Percentiles rank a stretch among this genome's conserved stretches.
Evolutionary conservation across 2,329 filamentous ascomycete genomes (phyloP).

Genomic region (Aciculosporium take): DNA sequence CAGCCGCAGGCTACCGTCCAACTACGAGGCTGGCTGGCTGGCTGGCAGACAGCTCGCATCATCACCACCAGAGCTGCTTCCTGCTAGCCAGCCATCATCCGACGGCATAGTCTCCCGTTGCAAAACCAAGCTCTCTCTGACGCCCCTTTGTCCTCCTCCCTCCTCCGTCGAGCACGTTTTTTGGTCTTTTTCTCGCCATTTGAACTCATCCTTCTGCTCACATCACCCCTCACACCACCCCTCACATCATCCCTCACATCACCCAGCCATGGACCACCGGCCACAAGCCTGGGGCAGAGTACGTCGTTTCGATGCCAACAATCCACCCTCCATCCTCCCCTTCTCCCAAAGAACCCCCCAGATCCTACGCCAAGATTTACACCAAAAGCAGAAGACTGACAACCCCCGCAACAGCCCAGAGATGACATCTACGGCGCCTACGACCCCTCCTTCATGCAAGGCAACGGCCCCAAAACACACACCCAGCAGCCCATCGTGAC

Average conservation of each 20-base stretch:
- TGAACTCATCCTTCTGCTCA: not conserved
- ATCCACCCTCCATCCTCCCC: conserved; percentile 8
- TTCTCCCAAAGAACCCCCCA: conserved; percentile 5
- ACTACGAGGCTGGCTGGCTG: too few species aligned
- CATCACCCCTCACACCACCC: not conserved
- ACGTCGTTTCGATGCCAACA: too few species aligned
- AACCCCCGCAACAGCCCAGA: conserved; percentile 52
- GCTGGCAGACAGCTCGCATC: conserved; percentile 7
- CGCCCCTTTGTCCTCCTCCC: not conserved
- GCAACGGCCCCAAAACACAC: conserved; percentile 59
- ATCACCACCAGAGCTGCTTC: too few species aligned
- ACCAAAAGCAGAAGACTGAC: conserved; percentile 3
- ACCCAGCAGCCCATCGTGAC: conserved; percentile 91
- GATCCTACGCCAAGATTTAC: conserved; percentile 4
- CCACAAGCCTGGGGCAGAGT: conserved; percentile 61
- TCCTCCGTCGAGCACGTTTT: not conserved
- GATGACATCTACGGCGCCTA: conserved; percentile 95
- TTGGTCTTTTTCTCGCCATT: not conserved
- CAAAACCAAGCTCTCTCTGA: not conserved
- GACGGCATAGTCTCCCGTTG: not conserved
- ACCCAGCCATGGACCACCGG: conserved; percentile 49
- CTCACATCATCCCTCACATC: conserved; percentile 7
- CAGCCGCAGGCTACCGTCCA: too few species aligned
- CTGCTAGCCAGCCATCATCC: conserved; percentile 9
- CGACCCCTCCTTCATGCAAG: conserved; percentile 71